A percentile compares a stretch with the other conserved stretches of the same genome.
These are phyloP conservation scores for Asterophora parasitica DNA, from an alignment of 768 basidiomycete species.

Conservation along the genomic window DNA sequence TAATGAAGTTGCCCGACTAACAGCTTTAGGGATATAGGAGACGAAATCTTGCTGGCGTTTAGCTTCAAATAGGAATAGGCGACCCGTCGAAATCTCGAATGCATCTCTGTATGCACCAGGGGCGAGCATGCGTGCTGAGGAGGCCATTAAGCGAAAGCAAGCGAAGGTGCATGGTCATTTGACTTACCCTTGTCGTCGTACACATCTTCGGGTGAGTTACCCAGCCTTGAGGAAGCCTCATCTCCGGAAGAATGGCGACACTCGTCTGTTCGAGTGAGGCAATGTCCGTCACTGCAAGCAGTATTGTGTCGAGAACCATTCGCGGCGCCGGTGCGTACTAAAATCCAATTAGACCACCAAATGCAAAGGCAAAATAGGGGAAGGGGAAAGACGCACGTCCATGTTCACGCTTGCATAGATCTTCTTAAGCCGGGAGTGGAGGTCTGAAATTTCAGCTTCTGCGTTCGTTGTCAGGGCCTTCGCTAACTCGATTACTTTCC, in stretches of 20 bases:
- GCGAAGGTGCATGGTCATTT: constrained; percentile 11
- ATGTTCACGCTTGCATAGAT: constrained; percentile 28
- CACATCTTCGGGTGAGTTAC: constrained; percentile 20
- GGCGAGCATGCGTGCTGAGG: constrained; percentile 21
- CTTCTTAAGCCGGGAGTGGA: constrained; percentile 22
- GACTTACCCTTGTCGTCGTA: constrained; percentile 20
- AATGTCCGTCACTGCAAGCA: constrained; percentile 24
- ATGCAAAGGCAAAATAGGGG: constrained; percentile 12
- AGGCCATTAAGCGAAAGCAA: constrained; percentile 12
- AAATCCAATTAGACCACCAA: constrained; percentile 14
- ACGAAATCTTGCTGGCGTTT: constrained; percentile 20
- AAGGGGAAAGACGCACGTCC: constrained; percentile 21
- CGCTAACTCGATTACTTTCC: constrained; percentile 16
- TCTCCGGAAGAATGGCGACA: constrained; percentile 26
- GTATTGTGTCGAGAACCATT: constrained; percentile 29
- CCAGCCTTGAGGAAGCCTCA: constrained; percentile 20
- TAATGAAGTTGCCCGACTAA: constrained; percentile 28
- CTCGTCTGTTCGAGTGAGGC: constrained; percentile 12
- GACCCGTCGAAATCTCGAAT: constrained; percentile 18
- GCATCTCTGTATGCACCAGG: constrained; percentile 22
- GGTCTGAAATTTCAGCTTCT: constrained; percentile 19
- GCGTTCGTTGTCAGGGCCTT: constrained; percentile 13
- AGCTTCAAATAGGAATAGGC: constrained; percentile 23
- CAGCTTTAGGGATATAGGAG: constrained; percentile 24
- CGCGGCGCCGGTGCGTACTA: constrained; percentile 23